Evolutionary conservation across 306 rosid species (phyloP), one percentile per base, ranked within the genome.

Genomic region (Arachis stenosperma): DNA sequence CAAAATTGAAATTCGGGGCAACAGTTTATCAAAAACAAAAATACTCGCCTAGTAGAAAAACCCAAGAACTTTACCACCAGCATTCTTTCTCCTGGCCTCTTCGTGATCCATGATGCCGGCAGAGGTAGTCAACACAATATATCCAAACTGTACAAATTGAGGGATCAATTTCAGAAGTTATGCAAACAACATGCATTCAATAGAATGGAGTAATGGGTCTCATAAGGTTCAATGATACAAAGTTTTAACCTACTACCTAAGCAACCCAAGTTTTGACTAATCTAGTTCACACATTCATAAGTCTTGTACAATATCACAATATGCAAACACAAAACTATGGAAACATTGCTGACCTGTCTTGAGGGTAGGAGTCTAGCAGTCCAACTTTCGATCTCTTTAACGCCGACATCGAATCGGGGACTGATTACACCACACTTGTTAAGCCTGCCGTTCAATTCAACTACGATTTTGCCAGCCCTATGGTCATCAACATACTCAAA

Each of bases 41-140:
- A 33, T 33, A 22, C 27, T 33, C 37, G 37, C 39, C 76, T 75
- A 83, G 82, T 83, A 83, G 60, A 83, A 83, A 77, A 83, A 83
- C 5, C 87, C 87, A 11, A 83, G 70, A 14, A 83, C 87, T 64
- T 83, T 79, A 14, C 87, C 84, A 58, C 87, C 87, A 57, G 79
- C 87, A 62, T 83, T 83, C 70, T 83, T 83, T 22, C 84, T 79
- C 84, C 87, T 83, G 2, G 87, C 87, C 80, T 83, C 87, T 63
- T 83, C 87, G 29, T 83, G 87, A 68, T 83, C 87, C 87, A 83
- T 83, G 36, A 83, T 83, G 41, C 87, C 84, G 14, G 87, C 87
- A 4, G 87, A 83, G 14, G 87, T 83, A 3, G 87, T 83, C 80
- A 83, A 79, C 8, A 83, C 87, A 36, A 83, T 83, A 74, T 71